Percentiles rank a stretch among this genome's conserved stretches.
phyloP scores from a whole-genome alignment of 352 stramenopile genomes.

The Phytophthora pini region DNA sequence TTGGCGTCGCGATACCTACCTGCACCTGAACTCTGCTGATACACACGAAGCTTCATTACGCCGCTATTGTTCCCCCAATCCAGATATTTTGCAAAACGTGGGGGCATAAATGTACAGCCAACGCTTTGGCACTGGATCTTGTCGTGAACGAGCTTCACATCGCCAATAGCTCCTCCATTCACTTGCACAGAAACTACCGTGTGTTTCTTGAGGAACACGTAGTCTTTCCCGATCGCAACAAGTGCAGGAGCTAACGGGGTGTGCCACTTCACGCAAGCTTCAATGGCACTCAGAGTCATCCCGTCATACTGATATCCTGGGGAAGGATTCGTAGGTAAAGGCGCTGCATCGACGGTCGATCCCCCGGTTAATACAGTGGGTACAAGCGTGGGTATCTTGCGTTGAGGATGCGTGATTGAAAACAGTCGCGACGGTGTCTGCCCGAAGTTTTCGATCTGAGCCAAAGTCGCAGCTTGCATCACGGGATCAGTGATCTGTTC shows the following conservation, averaged over 20 bases:
- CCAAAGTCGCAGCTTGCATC: slow-evolving; percentile 91
- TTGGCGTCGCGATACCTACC: slow-evolving; percentile 65
- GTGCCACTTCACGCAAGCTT: slow-evolving; percentile 83
- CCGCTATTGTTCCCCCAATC: slow-evolving; percentile 64
- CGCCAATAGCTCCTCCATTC: slow-evolving; percentile 52
- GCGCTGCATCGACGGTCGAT: background rate
- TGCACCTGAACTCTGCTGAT: slow-evolving; percentile 37
- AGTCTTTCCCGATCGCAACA: slow-evolving; percentile 80
- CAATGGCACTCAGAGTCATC: slow-evolving; percentile 65
- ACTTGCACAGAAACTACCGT: slow-evolving; percentile 34
- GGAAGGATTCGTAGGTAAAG: slow-evolving; percentile 14
- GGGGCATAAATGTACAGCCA: slow-evolving; percentile 65
- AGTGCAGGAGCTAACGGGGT: slow-evolving; percentile 68
- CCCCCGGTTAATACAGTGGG: background rate
- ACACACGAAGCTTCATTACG: slow-evolving; percentile 68
- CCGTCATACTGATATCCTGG: slow-evolving; percentile 59
- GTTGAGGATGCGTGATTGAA: slow-evolving; percentile 63
- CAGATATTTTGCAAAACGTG: slow-evolving; percentile 77
- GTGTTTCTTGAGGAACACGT: slow-evolving; percentile 74
- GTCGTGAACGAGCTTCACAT: slow-evolving; percentile 64
- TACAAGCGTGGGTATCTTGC: slow-evolving; percentile 56
- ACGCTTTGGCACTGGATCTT: slow-evolving; percentile 63
- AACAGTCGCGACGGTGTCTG: slow-evolving; percentile 89
- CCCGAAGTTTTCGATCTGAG: slow-evolving; percentile 93
- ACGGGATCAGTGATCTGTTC: slow-evolving; percentile 87